Percentiles rank a stretch among this genome's conserved stretches.
These are phyloP conservation scores for cucumber (Cucumis sativus) DNA, from an alignment of 306 rosid genomes.

Conservation along the genomic window DNA sequence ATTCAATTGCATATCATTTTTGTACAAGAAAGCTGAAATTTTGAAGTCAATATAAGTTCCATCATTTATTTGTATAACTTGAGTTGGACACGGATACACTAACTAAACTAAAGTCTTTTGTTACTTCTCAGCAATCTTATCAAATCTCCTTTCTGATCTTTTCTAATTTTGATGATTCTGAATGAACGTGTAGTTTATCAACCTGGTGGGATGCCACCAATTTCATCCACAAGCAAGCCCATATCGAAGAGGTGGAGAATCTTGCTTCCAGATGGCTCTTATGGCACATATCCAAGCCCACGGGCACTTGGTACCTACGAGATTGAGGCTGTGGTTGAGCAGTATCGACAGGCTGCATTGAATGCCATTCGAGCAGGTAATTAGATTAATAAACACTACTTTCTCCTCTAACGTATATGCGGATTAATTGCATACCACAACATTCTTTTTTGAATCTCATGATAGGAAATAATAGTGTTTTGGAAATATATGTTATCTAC, in stretches of 20 bases:
- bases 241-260: conserved; percentile 61
- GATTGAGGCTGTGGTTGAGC: conserved; percentile 53
- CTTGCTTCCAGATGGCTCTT: conserved; percentile 69
- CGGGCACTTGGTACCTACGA: conserved; percentile 34
- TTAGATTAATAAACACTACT: background rate
- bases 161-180: background rate
- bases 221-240: conserved; percentile 61
- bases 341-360: conserved; percentile 50
- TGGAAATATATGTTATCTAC: too few relatives aligned
- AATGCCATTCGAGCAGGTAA: conserved; percentile 72
- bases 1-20: too few relatives aligned
- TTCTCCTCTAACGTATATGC: rapidly evolving
- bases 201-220: conserved; percentile 54
- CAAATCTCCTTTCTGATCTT: background rate
- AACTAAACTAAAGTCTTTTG: background rate
- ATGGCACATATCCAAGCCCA: conserved; percentile 53
- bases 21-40: too few relatives aligned
- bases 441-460: too few relatives aligned
- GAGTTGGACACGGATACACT: background rate
- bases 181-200: conserved; percentile 43
- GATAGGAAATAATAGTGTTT: too few relatives aligned
- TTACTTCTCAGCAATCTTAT: background rate
- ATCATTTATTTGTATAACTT: background rate
- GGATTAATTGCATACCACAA: too few relatives aligned
- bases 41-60: too few relatives aligned